Evolutionary conservation across 106 monocot species (phyloP), one percentile per base, ranked within the genome.

Genomic region (Dioscorea alata): DNA sequence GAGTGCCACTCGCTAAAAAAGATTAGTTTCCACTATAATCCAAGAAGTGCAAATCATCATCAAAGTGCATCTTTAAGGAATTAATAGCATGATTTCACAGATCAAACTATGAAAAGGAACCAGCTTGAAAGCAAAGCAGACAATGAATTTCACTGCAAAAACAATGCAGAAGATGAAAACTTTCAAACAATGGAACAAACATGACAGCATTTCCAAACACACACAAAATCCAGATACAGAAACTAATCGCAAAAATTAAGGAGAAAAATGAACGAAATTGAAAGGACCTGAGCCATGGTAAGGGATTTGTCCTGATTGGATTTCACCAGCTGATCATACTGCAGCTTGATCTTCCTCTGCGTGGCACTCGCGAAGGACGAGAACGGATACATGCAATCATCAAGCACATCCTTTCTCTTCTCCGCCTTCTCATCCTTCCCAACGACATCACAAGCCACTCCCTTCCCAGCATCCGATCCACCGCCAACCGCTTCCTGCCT

Each of bases 251-350:
- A 6, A 13, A 65, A 1, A 65, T 20, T 14, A 4, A 65, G 18
- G 42, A 14, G 6, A 31, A 65, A 19, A 32, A 65, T 13, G 17
- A 10, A 19, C 2, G 19, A 48, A 19, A 19, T n/a, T 12, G 0
- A 1, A 48, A 19, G 16, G 49, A 66, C 66, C 66, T 66, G 66
- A 3, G 20, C 49, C 14, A 66, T 15, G 49, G 66, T 66, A 20
- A 66, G 66, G 9, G 66, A 48, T 24, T 66, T 66, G 50, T 49
- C 49, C 23, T 66, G 66, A 50, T 66, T 66, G 50, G 66, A 66
- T 21, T 50, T 66, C 20, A 66, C 66, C 12, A 66, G 66, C 50
- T 66, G 66, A 19, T 66, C 66, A 24, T 66, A 66, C 20, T 50
- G 49, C 66, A 50, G 0, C 23, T 66, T 66, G 9, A 49, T 66